Conservation (phyloP, 495 filamentous ascomycete species). For the Penicillium soppii region DNA sequence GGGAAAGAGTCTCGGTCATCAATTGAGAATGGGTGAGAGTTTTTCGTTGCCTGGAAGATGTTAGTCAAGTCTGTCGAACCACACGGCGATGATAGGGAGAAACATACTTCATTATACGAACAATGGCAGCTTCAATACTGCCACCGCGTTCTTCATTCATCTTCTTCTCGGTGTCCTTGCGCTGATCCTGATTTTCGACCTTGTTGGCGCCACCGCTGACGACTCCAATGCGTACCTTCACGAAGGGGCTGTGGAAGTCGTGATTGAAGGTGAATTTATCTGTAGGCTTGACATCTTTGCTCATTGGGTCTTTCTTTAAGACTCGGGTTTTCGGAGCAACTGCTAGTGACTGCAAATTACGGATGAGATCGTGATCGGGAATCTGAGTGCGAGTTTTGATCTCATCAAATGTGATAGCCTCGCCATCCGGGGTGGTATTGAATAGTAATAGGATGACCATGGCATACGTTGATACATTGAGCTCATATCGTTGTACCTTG, state of each 20-base stretch:
- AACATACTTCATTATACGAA: constrained; percentile 93
- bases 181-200: constrained; percentile 80
- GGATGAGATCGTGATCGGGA: constrained; percentile 70
- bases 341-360: constrained; percentile 81
- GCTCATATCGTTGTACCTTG: constrained; percentile 76
- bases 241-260: constrained; percentile 74
- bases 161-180: constrained; percentile 83
- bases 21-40: constrained; percentile 76
- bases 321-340: constrained; percentile 83
- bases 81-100: neutral
- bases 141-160: constrained; percentile 76
- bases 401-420: constrained; percentile 75
- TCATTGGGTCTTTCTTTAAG: constrained; percentile 78
- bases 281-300: constrained; percentile 73
- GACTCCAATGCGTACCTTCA: constrained; percentile 84
- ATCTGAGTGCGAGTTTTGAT: constrained; percentile 84
- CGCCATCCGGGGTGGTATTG: constrained; percentile 68
- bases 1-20: constrained; percentile 78
- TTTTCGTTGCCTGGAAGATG: constrained; percentile 76
- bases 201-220: constrained; percentile 67
- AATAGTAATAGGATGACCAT: constrained; percentile 90
- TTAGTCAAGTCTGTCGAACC: constrained; percentile 9
- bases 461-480: constrained; percentile 89
- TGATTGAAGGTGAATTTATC: constrained; percentile 87
- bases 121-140: constrained; percentile 84